Conservation (phyloP, 495 filamentous ascomycete species). For the Pyrenula massariospora region DNA sequence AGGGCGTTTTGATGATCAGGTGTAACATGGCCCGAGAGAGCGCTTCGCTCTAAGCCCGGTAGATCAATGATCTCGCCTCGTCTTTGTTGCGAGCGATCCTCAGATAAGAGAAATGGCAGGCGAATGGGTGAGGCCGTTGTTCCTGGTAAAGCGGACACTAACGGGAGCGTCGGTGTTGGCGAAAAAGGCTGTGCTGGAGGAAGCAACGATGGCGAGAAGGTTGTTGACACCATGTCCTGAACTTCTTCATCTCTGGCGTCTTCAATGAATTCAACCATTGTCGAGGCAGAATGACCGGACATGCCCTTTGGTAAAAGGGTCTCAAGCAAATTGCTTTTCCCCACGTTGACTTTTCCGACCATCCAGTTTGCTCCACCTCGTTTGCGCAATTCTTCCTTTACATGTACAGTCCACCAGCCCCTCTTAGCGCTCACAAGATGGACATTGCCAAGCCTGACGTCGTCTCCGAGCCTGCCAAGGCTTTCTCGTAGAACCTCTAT, state of each 20-base stretch:
- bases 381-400: constrained; percentile 73
- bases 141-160: constrained; percentile 76
- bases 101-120: constrained; percentile 69
- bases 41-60: constrained; percentile 67
- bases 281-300: constrained; percentile 9
- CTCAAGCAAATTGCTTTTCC: constrained; percentile 86
- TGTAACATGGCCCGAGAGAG: constrained; percentile 55
- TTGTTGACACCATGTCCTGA: constrained; percentile 4
- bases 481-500: constrained; percentile 59
- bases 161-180: constrained; percentile 75
- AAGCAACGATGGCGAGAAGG: constrained; percentile 6
- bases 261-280: constrained; percentile 22
- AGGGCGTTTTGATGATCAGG: constrained; percentile 51
- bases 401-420: constrained; percentile 75
- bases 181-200: constrained; percentile 42
- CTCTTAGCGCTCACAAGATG: constrained; percentile 72
- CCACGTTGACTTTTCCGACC: constrained; percentile 95
- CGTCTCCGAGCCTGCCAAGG: constrained; percentile 45
- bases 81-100: constrained; percentile 14
- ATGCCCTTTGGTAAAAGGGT: constrained; percentile 72
- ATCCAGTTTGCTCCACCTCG: constrained; percentile 89
- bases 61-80: constrained; percentile 86
- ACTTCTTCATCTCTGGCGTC: constrained; percentile 12
- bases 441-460: constrained; percentile 70
- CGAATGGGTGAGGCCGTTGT: constrained; percentile 93